Conservation (phyloP, 1,284 basidiomycete genomes). For the Trametes sp. region DNA sequence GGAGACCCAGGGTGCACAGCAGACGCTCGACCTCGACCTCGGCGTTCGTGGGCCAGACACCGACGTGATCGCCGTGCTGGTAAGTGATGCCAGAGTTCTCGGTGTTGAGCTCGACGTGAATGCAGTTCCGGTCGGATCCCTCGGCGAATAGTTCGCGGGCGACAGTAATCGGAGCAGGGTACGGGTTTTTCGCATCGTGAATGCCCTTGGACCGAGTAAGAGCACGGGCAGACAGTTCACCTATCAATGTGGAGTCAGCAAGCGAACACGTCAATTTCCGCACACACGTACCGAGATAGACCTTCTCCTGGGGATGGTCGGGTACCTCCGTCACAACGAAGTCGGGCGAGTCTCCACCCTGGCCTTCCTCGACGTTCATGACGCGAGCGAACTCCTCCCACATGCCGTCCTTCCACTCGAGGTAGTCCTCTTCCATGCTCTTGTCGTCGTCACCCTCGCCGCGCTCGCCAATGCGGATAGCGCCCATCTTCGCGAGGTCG, state of each 20-base stretch:
- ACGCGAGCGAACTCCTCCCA: conserved; percentile 87
- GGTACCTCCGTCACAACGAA: conserved; percentile 89
- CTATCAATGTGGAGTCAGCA: conserved; percentile 44
- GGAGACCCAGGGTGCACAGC: conserved; percentile 86
- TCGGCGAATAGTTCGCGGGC: conserved; percentile 87
- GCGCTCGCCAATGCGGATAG: conserved; percentile 85
- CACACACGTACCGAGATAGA: conserved; percentile 80
- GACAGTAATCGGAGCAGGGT: conserved; percentile 81
- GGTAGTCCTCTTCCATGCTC: conserved; percentile 99
- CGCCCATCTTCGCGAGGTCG: conserved; percentile 83
- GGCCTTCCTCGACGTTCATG: conserved; percentile 94
- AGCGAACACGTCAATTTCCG: neutral
- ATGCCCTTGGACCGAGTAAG: conserved; percentile 92
- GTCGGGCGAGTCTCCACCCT: conserved; percentile 94
- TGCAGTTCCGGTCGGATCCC: conserved; percentile 87
- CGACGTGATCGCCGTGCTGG: conserved; percentile 98
- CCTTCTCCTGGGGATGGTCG: conserved; percentile 80
- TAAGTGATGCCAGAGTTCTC: conserved; percentile 98
- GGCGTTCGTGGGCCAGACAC: conserved; percentile 96
- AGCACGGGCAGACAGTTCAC: conserved; percentile 90
- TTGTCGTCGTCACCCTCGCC: conserved; percentile 99
- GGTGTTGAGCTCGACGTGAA: conserved; percentile 94
- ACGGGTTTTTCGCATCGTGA: conserved; percentile 98
- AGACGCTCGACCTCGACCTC: conserved; percentile 92
- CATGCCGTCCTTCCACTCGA: conserved; percentile 99